phyloP scores from a whole-genome alignment of 441 rosid genomes.

The Syzygium malaccense region DNA sequence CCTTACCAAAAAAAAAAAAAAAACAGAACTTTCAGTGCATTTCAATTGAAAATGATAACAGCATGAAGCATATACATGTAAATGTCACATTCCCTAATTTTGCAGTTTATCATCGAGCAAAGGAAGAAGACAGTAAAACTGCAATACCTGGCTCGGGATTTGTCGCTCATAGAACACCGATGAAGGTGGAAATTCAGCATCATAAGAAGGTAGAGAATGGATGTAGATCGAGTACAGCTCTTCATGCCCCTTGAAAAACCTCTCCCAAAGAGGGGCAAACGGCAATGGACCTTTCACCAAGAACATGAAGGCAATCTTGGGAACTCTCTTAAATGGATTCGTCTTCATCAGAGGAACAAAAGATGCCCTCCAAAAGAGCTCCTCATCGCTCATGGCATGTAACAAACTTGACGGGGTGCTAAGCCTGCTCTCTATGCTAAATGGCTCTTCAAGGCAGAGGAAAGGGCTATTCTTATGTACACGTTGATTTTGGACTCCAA shows the following conservation, averaged over 20 bases:
- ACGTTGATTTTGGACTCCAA: constrained; percentile 18
- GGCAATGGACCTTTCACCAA: constrained; percentile 8
- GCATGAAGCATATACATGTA: not conserved
- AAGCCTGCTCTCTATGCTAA: not conserved
- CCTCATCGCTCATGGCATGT: constrained; percentile 1
- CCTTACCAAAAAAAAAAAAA: too few species aligned
- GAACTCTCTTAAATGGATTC: constrained; percentile 1
- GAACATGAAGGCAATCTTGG: constrained; percentile 12
- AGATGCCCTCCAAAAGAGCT: constrained; percentile 11
- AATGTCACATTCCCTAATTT: not conserved
- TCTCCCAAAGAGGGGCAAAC: constrained; percentile 7
- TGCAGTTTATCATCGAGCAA: not conserved
- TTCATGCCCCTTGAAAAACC: constrained; percentile 5
- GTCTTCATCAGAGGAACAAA: constrained; percentile 3
- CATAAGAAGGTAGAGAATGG: not conserved
- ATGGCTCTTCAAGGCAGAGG: not conserved
- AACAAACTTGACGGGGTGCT: not conserved
- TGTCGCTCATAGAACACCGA: constrained; percentile 7
- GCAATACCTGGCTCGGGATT: constrained; percentile 5
- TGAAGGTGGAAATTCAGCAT: not conserved
- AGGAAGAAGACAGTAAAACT: not conserved
- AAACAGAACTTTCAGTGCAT: too few species aligned
- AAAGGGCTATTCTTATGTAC: not conserved
- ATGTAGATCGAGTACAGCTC: constrained; percentile 3
- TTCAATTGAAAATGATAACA: not conserved